Percentiles rank a stretch among this genome's conserved stretches.
phyloP scores from a whole-genome alignment of 2,329 filamentous ascomycete genomes.

The Paramyrothecium sp. region DNA sequence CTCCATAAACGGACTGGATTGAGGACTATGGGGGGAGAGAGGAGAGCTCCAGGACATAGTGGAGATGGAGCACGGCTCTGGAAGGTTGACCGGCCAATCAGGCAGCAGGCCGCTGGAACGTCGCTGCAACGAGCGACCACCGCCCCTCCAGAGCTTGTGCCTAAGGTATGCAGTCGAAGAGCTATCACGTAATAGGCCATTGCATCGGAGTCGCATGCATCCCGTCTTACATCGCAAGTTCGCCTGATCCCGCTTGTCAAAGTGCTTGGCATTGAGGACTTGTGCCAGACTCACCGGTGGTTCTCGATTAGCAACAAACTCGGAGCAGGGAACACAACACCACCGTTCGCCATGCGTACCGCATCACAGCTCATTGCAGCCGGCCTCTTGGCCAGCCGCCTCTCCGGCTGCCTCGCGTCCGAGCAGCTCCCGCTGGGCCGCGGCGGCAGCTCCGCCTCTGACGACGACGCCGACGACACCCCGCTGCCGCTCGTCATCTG shows the following conservation, averaged over 20 bases:
- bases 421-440: constrained; percentile 14
- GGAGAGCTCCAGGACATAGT: too few relatives aligned
- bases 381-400: constrained; percentile 24
- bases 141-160: too few relatives aligned
- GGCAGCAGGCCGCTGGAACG: too few relatives aligned
- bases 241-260: not conserved
- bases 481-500: constrained; percentile 90
- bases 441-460: constrained; percentile 15
- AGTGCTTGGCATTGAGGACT: not conserved
- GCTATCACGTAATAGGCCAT: not conserved
- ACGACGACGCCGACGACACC: constrained; percentile 49
- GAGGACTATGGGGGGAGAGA: too few relatives aligned
- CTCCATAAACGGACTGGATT: too few relatives aligned
- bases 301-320: too few relatives aligned
- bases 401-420: constrained; percentile 20
- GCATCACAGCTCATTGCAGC: constrained; percentile 18
- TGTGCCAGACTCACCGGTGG: not conserved
- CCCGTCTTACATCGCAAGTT: not conserved
- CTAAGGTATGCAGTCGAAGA: too few relatives aligned
- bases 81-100: too few relatives aligned
- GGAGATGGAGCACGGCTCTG: too few relatives aligned
- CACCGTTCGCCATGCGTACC: constrained; percentile 9
- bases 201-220: not conserved
- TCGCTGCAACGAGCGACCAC: too few relatives aligned
- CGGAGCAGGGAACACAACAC: not conserved